Conservation (phyloP, 768 basidiomycete species). For the Leucocoprinus leucothites region DNA sequence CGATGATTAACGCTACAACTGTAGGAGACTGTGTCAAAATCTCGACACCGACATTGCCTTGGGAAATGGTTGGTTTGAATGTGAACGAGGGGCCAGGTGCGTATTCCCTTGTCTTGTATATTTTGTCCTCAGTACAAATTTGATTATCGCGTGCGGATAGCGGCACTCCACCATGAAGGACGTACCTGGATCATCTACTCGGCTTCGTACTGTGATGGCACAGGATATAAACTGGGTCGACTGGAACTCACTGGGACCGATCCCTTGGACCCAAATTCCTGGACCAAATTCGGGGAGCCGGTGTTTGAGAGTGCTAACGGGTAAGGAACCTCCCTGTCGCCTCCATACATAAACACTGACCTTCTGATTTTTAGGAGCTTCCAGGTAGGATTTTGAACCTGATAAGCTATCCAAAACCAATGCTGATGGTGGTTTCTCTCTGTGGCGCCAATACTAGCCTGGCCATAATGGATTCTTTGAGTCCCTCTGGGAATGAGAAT, state of each 20-base stretch:
- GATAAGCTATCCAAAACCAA: not conserved
- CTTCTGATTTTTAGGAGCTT: not conserved
- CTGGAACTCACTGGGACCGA: constrained; percentile 30
- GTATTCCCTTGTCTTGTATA: not conserved
- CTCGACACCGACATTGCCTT: constrained; percentile 28
- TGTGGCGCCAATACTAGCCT: constrained; percentile 24
- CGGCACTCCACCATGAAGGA: constrained; percentile 27
- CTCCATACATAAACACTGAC: not conserved
- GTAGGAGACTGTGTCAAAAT: constrained; percentile 29
- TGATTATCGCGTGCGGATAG: too few species aligned
- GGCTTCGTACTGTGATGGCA: constrained; percentile 29
- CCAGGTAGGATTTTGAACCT: not conserved
- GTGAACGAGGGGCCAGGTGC: constrained; percentile 32
- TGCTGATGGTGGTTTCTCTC: not conserved
- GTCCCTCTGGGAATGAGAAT: constrained; percentile 23
- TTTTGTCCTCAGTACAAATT: too few species aligned
- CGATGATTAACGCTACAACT: constrained; percentile 25
- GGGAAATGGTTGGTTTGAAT: constrained; percentile 28
- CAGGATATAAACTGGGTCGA: constrained; percentile 20
- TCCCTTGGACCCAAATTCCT: constrained; percentile 26
- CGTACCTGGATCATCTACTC: constrained; percentile 27
- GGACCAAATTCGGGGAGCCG: constrained; percentile 27
- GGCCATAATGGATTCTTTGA: constrained; percentile 34
- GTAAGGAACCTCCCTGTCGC: not conserved
- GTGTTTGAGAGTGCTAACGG: constrained; percentile 29